Evolutionary conservation across 495 filamentous ascomycete genomes (phyloP).

Genomic region (Patellaria atrata): DNA sequence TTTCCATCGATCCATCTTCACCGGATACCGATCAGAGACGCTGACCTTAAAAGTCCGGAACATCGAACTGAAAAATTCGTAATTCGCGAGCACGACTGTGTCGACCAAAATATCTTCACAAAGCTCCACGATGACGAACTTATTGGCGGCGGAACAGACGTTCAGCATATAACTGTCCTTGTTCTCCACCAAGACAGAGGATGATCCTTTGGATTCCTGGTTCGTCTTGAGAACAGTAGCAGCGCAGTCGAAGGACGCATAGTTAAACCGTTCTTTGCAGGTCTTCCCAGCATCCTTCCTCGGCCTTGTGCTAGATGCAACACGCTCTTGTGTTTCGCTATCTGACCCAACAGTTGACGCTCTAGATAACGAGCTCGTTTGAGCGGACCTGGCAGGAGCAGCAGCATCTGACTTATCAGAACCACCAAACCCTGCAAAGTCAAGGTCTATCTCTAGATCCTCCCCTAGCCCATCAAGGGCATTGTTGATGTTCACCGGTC

Average conservation of each 20-base stretch:
- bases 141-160: conserved; percentile 72
- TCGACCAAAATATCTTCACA: conserved; percentile 91
- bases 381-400: conserved; percentile 1
- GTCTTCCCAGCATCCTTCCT: conserved; percentile 90
- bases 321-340: conserved; percentile 29
- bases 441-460: conserved; percentile 78
- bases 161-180: conserved; percentile 99
- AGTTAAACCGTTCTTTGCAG: conserved; percentile 90
- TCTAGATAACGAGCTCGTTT: not conserved
- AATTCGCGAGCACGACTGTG: conserved; percentile 90
- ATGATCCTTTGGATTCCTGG: conserved; percentile 64
- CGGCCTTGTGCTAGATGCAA: conserved; percentile 36
- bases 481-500: conserved; percentile 44
- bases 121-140: conserved; percentile 82
- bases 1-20: conserved; percentile 84
- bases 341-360: conserved; percentile 13
- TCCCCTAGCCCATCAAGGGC: conserved; percentile 66
- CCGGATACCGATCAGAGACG: conserved; percentile 85
- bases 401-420: conserved; percentile 2
- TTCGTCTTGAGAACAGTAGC: conserved; percentile 89
- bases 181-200: conserved; percentile 81
- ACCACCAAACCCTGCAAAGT: conserved; percentile 58
- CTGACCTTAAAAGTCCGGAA: conserved; percentile 79
- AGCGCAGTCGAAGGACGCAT: conserved; percentile 91
- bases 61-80: conserved; percentile 97